phyloP scores from a whole-genome alignment of 2,329 filamentous ascomycete species.

The Macrophomina tecta region DNA sequence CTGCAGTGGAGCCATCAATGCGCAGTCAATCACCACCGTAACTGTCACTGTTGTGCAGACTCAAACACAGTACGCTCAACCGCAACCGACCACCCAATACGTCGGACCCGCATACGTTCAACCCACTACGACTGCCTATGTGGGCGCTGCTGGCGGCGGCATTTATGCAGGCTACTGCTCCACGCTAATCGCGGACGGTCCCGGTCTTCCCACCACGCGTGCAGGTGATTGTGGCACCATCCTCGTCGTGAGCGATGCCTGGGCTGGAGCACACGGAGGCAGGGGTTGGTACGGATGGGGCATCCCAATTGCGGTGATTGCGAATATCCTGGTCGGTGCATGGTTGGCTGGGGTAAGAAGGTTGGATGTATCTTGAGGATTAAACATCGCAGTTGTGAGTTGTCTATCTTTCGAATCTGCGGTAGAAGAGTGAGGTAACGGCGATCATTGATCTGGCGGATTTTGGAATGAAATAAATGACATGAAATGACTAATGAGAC shows the following conservation, averaged over 20 bases:
- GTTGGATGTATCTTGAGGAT: conserved; percentile 29
- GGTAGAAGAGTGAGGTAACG: background rate
- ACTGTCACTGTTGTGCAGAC: conserved; percentile 38
- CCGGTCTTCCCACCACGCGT: conserved; percentile 41
- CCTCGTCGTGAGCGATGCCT: conserved; percentile 40
- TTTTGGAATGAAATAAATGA: background rate
- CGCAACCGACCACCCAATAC: conserved; percentile 35
- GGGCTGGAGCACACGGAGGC: background rate
- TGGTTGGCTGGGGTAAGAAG: conserved; percentile 33
- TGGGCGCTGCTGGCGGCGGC: conserved; percentile 32
- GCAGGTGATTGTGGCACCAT: conserved; percentile 47
- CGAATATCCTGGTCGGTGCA: conserved; percentile 33
- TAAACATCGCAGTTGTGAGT: conserved; percentile 2
- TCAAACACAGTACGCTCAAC: conserved; percentile 27
- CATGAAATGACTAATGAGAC: background rate
- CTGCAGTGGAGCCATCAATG: conserved; percentile 42
- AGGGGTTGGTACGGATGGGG: conserved; percentile 16
- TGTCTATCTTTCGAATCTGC: background rate
- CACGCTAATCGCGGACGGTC: conserved; percentile 44
- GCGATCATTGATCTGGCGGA: background rate
- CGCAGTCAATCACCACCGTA: conserved; percentile 42
- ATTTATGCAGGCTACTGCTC: conserved; percentile 42
- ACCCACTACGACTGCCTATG: conserved; percentile 35
- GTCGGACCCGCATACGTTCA: conserved; percentile 32
- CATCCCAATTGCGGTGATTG: background rate